Percentiles rank a stretch among this genome's conserved stretches.
These are phyloP conservation scores for Phaeoacremonium minimum DNA, from an alignment of 2,329 filamentous ascomycete genomes.

Conservation along the genomic window DNA sequence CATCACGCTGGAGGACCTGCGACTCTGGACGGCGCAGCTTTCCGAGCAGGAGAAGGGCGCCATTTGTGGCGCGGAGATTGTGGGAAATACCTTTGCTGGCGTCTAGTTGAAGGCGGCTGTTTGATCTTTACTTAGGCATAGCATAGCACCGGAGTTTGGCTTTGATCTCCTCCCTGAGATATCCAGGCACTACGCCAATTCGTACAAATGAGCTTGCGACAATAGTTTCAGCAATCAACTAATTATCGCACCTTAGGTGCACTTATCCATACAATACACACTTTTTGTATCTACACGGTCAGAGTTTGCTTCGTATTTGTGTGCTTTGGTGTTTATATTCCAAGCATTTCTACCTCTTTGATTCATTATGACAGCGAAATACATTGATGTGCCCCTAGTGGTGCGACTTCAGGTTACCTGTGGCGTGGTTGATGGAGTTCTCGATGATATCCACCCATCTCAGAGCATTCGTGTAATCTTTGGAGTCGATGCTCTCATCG, in stretches of 20 bases:
- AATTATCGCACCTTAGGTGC: too few species aligned
- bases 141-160: not conserved
- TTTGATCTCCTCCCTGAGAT: too few species aligned
- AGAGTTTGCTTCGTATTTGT: too few species aligned
- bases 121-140: not conserved
- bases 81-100: constrained; percentile 22
- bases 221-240: too few species aligned
- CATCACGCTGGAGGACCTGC: constrained; percentile 22
- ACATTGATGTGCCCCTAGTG: too few species aligned
- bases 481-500: constrained; percentile 56
- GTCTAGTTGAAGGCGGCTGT: constrained; percentile 10
- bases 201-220: too few species aligned
- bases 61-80: constrained; percentile 18
- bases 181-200: too few species aligned
- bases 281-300: too few species aligned
- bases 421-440: constrained; percentile 31
- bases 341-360: too few species aligned
- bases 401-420: constrained; percentile 10
- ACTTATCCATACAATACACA: too few species aligned
- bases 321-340: too few species aligned
- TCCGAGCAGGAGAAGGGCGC: constrained; percentile 18
- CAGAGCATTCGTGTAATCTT: constrained; percentile 52
- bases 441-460: constrained; percentile 59
- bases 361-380: too few species aligned
- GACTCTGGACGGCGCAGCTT: constrained; percentile 15